These are phyloP conservation scores for Reutealis trisperma DNA, from an alignment of 345 rosid genomes.

Conservation along the genomic window DNA sequence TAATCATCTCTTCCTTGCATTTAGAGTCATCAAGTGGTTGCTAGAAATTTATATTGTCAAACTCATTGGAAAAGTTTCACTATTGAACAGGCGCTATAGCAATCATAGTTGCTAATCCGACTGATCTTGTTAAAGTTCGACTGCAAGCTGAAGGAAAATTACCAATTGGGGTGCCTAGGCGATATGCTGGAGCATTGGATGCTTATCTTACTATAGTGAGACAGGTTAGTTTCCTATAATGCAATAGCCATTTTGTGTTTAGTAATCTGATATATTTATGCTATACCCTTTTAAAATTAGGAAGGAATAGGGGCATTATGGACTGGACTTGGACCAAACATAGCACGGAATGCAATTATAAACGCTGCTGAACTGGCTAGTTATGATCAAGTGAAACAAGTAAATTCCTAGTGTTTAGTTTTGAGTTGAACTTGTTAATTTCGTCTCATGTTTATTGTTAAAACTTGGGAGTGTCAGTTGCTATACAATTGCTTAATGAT, in stretches of 20 bases:
- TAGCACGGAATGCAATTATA: conserved; percentile 91
- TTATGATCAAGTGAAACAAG: conserved; percentile 96
- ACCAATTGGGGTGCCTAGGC: conserved; percentile 80
- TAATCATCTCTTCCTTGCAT: not conserved
- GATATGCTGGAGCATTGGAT: conserved; percentile 85
- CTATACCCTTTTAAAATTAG: conserved; percentile 28
- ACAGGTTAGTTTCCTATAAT: conserved; percentile 52
- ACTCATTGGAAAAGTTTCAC: conserved; percentile 11
- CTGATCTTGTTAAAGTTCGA: conserved; percentile 92
- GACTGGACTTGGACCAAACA: conserved; percentile 96
- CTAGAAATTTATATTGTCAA: not conserved
- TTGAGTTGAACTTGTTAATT: not conserved
- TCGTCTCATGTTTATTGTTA: not conserved
- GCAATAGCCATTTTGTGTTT: conserved; percentile 3
- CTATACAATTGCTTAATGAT: conserved; percentile 14
- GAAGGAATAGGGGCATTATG: conserved; percentile 88
- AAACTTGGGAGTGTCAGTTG: not conserved
- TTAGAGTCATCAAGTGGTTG: not conserved
- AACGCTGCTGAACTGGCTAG: conserved; percentile 98
- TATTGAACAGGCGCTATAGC: conserved; percentile 78
- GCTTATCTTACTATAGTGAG: conserved; percentile 75
- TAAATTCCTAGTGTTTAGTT: conserved; percentile 22
- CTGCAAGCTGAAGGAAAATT: conserved; percentile 95
- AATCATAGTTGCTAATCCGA: conserved; percentile 88
- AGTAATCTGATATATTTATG: not conserved